Evolutionary conservation across 2,329 filamentous ascomycete species (phyloP).

Genomic region (Setomelanomma holmii): DNA sequence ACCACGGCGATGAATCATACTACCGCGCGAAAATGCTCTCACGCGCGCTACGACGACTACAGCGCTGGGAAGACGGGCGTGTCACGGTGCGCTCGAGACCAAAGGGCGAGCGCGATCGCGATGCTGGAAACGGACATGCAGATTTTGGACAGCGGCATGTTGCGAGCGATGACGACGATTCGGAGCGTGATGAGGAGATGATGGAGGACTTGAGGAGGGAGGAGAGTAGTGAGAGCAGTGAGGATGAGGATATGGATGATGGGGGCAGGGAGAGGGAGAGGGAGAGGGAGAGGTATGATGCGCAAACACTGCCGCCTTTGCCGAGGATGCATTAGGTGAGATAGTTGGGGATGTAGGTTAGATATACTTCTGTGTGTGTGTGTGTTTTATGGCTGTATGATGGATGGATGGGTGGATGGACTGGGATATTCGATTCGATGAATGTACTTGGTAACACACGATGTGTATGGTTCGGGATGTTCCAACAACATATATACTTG

Average conservation of each 20-base stretch:
- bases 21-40: slow-evolving; percentile 71
- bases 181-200: neutral
- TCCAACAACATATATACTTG: too few species aligned
- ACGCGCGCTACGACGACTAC: slow-evolving; percentile 69
- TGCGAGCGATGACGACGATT: slow-evolving; percentile 5
- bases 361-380: neutral
- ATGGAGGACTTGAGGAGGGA: neutral
- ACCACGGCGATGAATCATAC: slow-evolving; percentile 77
- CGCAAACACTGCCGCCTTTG: slow-evolving; percentile 29
- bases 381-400: too few species aligned
- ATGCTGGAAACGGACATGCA: slow-evolving; percentile 1
- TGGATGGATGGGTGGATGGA: too few species aligned
- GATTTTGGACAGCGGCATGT: neutral
- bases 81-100: slow-evolving; percentile 33
- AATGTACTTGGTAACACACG: too few species aligned
- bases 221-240: slow-evolving; percentile 4
- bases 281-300: slow-evolving; percentile 16
- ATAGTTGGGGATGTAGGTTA: neutral
- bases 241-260: slow-evolving; percentile 38
- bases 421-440: too few species aligned
- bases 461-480: too few species aligned
- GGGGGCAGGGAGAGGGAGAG: slow-evolving; percentile 4
- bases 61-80: slow-evolving; percentile 68
- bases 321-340: slow-evolving; percentile 15
- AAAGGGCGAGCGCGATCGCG: slow-evolving; percentile 18